These are phyloP conservation scores for Wickerhamiella dianesei DNA, from an alignment of 805 yeast genomes.

Conservation along the genomic window DNA sequence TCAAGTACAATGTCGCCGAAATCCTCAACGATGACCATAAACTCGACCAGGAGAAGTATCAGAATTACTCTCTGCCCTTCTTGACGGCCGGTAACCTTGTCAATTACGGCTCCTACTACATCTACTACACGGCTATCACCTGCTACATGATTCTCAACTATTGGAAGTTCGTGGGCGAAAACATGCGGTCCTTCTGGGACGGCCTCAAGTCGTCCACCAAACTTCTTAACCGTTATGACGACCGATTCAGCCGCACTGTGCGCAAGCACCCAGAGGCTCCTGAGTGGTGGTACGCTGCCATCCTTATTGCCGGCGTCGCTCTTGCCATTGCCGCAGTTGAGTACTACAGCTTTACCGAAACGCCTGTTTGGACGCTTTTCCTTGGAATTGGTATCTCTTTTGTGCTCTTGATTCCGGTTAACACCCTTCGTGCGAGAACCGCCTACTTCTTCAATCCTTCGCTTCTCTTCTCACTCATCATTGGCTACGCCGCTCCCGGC, in stretches of 20 bases:
- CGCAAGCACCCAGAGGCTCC: conserved; percentile 52
- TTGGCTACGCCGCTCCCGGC: conserved; percentile 46
- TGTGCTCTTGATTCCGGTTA: conserved; percentile 48
- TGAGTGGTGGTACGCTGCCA: conserved; percentile 49
- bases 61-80: conserved; percentile 46
- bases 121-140: conserved; percentile 40
- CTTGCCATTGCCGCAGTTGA: conserved; percentile 33
- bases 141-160: conserved; percentile 35
- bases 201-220: neutral
- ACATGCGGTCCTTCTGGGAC: neutral
- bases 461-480: conserved; percentile 44
- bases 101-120: conserved; percentile 41
- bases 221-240: conserved; percentile 4
- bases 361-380: conserved; percentile 52
- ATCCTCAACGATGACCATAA: conserved; percentile 31
- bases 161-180: conserved; percentile 25
- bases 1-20: conserved; percentile 33
- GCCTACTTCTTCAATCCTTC: conserved; percentile 36
- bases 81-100: conserved; percentile 48
- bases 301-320: conserved; percentile 32
- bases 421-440: conserved; percentile 46
- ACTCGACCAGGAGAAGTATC: conserved; percentile 37
- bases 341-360: conserved; percentile 30
- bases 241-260: conserved; percentile 32
- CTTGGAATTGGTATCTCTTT: conserved; percentile 43